Evolutionary conservation across 225 moss, liverwort and hornwort species (phyloP).

Genomic region (Lunularia cruciata): DNA sequence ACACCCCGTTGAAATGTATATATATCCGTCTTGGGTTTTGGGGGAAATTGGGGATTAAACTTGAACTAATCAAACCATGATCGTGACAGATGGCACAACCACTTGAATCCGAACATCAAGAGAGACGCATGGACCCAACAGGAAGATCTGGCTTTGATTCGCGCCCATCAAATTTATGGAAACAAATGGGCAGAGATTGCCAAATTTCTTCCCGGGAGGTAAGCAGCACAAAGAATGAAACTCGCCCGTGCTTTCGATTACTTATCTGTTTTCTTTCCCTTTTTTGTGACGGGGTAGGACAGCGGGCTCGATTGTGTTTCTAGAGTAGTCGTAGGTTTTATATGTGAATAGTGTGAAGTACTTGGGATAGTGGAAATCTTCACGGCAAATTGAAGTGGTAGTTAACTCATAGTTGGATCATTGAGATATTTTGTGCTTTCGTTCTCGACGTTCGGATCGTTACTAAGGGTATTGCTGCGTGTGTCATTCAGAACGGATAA

Average conservation of each 20-base stretch:
- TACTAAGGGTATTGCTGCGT: not conserved
- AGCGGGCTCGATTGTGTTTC: too few species aligned
- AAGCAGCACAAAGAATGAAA: too few species aligned
- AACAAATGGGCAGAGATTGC: constrained; percentile 99
- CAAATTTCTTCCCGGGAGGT: constrained; percentile 93
- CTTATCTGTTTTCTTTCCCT: too few species aligned
- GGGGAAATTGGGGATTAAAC: too few species aligned
- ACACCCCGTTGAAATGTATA: not conserved
- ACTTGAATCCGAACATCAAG: constrained; percentile 93
- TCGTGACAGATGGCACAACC: constrained; percentile 92
- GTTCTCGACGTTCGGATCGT: not conserved
- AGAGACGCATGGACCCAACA: constrained; percentile 98
- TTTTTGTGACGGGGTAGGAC: too few species aligned
- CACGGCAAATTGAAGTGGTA: not conserved
- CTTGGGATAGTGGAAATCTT: not conserved
- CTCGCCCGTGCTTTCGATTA: not conserved
- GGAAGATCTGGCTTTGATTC: constrained; percentile 82
- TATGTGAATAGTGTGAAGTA: too few species aligned
- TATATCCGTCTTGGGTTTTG: not conserved
- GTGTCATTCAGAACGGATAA: constrained; percentile 77
- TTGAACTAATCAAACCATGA: not conserved
- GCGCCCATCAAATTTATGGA: constrained; percentile 79
- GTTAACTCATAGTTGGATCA: not conserved
- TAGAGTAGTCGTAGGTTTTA: too few species aligned
- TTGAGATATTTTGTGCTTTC: too few species aligned